phyloP scores from a whole-genome alignment of 345 rosid genomes.

The Lagerstroemia speciosa region DNA sequence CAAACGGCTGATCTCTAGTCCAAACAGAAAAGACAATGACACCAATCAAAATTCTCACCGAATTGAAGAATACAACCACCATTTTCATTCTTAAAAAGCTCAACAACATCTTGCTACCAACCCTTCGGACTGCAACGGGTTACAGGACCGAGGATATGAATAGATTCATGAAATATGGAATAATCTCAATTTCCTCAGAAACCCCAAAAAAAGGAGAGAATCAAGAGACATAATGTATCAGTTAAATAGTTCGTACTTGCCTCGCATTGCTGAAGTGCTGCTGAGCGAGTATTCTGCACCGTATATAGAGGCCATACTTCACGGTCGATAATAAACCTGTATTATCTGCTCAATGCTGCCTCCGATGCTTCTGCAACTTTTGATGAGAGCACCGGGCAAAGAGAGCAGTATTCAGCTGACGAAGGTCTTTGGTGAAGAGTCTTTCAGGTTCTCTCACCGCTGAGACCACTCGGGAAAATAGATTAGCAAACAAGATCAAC shows the following conservation, averaged over 20 bases:
- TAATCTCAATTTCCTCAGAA: neutral
- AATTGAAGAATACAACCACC: neutral
- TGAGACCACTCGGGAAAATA: neutral
- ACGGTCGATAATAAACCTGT: neutral
- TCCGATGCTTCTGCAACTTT: conserved; percentile 4
- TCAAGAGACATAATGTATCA: neutral
- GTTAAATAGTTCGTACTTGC: neutral
- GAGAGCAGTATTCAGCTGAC: neutral
- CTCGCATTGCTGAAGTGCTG: neutral
- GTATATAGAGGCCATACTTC: neutral
- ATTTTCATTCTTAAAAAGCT: neutral
- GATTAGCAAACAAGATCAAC: neutral
- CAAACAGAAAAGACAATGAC: neutral
- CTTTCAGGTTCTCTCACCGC: neutral
- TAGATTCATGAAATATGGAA: neutral
- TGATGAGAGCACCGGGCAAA: neutral
- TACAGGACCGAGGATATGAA: neutral
- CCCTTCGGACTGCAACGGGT: neutral
- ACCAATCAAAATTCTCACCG: neutral
- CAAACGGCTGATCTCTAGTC: neutral
- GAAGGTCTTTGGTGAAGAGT: no score
- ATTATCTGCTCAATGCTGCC: conserved; percentile 3
- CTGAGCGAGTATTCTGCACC: neutral
- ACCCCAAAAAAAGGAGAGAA: neutral
- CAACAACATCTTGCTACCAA: neutral